Evolutionary conservation across 306 rosid species (phyloP), one percentile per base, ranked within the genome.

Genomic region (Senna tora): DNA sequence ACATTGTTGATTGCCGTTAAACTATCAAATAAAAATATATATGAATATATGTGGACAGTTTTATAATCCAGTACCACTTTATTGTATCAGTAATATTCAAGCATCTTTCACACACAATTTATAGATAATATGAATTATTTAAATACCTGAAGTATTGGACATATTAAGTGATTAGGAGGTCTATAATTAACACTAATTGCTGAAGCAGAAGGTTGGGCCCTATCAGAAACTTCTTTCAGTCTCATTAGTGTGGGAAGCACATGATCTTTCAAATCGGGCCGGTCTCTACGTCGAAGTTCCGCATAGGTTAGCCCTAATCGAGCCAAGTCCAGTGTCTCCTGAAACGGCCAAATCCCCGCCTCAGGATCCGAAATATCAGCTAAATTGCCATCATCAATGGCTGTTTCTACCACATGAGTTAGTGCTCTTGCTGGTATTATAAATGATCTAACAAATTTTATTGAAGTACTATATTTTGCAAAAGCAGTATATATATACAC

Each of bases 271-370:
- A 95, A 86, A 80, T 91, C 91, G 10, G 97, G 99, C 69, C 99
- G 80, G 79, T 95, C 97, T 68, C 68, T 88, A 11, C 96, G 95
- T 16, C 92, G 77, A 86, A 95, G 85, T 85, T 95, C 99, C 1
- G 89, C 89, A 14, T 97, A 95, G 73, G 84, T 82, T 56, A 95
- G 79, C 58, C 96, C 99, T 73, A 91, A 69, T 72, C 65, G 82
- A 69, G 96, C 96, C 39, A 95, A 71, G 34, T 85, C 79, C 69
- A 76, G 80, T 13, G 97, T 85, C 73, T 89, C 96, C 80, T 91
- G 89, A 58, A 80, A 43, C 1, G 99, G 97, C 97, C 99, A 95
- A 76, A 60, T 38, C 20, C 99, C 99, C 5, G 97, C 99, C 69
- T 81, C 80, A 52, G 59, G 75, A 78, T 95, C 97, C 79, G 91